These are phyloP conservation scores for Actinomortierella ambigua DNA, from an alignment of 371 early-diverging fungal genomes.

Conservation along the genomic window DNA sequence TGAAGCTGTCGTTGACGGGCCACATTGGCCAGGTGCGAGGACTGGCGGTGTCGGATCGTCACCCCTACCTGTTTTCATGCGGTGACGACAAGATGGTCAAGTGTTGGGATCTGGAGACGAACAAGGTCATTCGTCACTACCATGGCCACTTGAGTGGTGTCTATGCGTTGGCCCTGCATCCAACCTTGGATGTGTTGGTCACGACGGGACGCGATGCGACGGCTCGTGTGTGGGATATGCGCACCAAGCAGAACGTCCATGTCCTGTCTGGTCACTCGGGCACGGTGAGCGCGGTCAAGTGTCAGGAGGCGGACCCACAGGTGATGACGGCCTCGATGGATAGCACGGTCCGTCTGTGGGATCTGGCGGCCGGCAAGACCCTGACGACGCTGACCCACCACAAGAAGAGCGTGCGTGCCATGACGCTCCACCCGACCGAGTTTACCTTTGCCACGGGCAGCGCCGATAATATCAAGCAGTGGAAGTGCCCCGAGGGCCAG, in stretches of 20 bases:
- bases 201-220: conserved; percentile 96
- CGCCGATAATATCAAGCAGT: conserved; percentile 94
- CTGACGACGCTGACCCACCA: conserved; percentile 95
- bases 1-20: conserved; percentile 95
- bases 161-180: conserved; percentile 89
- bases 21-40: conserved; percentile 96
- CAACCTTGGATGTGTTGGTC: conserved; percentile 91
- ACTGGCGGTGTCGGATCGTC: conserved; percentile 89
- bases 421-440: conserved; percentile 91
- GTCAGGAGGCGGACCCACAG: conserved; percentile 96
- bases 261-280: conserved; percentile 87
- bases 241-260: conserved; percentile 93
- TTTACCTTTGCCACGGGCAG: conserved; percentile 94
- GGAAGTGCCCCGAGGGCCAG: conserved; percentile 94
- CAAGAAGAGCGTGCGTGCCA: conserved; percentile 93
- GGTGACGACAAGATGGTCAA: conserved; percentile 98
- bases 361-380: conserved; percentile 95
- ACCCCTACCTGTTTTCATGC: conserved; percentile 95
- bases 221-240: conserved; percentile 97
- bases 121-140: conserved; percentile 98
- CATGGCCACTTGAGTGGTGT: conserved; percentile 97
- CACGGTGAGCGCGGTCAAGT: conserved; percentile 86
- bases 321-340: conserved; percentile 95
- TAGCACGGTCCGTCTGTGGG: conserved; percentile 93
- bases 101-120: conserved; percentile 98